These are phyloP conservation scores for Porodaedalea pini DNA, from an alignment of 1,284 basidiomycete genomes.

Conservation along the genomic window DNA sequence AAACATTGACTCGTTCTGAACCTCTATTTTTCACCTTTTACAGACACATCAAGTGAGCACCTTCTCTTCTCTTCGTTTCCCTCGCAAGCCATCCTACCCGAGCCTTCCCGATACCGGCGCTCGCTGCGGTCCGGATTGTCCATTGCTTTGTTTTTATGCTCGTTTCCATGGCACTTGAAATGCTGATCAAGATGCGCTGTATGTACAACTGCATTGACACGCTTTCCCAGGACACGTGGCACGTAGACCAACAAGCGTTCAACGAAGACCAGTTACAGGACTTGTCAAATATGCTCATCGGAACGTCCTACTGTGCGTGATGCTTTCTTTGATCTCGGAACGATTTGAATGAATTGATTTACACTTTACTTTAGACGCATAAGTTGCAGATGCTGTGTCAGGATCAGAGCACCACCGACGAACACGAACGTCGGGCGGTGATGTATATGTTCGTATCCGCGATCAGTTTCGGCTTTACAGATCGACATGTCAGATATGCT, in stretches of 20 bases:
- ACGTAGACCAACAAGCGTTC: slow-evolving; percentile 87
- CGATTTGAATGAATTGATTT: neutral
- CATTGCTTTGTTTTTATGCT: no score
- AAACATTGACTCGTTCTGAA: no score
- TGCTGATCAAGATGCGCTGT: neutral
- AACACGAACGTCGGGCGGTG: neutral
- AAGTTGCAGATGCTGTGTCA: neutral
- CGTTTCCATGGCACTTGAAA: slow-evolving; percentile 16
- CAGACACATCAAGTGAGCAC: slow-evolving; percentile 66
- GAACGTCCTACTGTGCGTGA: slow-evolving; percentile 83
- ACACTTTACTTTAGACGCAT: slow-evolving; percentile 5
- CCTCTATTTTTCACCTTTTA: slow-evolving; percentile 7
- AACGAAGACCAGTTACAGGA: slow-evolving; percentile 87
- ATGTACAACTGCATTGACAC: neutral
- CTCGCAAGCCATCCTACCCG: neutral
- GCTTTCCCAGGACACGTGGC: slow-evolving; percentile 78
- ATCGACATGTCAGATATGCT: neutral
- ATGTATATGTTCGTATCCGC: no score
- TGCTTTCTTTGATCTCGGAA: neutral
- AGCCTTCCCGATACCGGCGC: neutral
- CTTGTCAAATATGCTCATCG: slow-evolving; percentile 85
- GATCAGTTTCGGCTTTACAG: no score
- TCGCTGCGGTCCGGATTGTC: no score
- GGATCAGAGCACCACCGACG: neutral
- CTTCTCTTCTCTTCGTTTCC: slow-evolving; percentile 33